A percentile compares a stretch with the other conserved stretches of the same genome.
phyloP scores from a whole-genome alignment of 1,139 yeast species.

The Spathaspora sp. region DNA sequence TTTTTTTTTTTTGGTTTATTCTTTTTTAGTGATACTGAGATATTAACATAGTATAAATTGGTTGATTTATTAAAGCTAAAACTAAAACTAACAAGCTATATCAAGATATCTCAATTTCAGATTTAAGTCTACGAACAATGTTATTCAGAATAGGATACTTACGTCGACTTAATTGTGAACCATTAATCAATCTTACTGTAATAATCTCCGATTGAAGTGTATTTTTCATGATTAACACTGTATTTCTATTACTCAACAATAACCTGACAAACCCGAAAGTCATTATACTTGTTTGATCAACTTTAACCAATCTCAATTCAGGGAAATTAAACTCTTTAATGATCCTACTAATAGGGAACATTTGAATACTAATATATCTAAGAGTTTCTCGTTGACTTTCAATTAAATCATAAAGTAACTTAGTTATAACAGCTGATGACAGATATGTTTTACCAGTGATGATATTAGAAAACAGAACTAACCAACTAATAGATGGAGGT shows the following conservation, averaged over 20 bases:
- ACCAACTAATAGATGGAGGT: not conserved
- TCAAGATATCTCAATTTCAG: not conserved
- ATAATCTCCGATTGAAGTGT: conserved; percentile 3
- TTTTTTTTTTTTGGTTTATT: not conserved
- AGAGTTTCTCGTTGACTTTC: conserved; percentile 4
- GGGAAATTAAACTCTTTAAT: conserved; percentile 2
- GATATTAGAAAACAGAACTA: not conserved
- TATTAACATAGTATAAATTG: too few relatives aligned
- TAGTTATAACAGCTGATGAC: conserved; percentile 1
- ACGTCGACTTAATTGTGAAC: not conserved
- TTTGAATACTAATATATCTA: conserved; percentile 7
- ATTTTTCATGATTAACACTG: not conserved
- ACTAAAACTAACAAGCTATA: not conserved
- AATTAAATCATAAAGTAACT: conserved; percentile 4
- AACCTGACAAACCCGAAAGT: conserved; percentile 1
- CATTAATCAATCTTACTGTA: not conserved
- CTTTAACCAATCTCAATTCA: conserved; percentile 6
- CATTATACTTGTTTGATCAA: conserved; percentile 11
- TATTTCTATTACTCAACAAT: not conserved
- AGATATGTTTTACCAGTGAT: not conserved
- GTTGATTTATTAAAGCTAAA: too few relatives aligned
- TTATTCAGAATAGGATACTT: not conserved
- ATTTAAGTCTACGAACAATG: not conserved
- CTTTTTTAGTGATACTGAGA: too few relatives aligned
- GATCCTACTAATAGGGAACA: conserved; percentile 8